Evolutionary conservation across 306 rosid genomes (phyloP).

Genomic region (Datisca glomerata): DNA sequence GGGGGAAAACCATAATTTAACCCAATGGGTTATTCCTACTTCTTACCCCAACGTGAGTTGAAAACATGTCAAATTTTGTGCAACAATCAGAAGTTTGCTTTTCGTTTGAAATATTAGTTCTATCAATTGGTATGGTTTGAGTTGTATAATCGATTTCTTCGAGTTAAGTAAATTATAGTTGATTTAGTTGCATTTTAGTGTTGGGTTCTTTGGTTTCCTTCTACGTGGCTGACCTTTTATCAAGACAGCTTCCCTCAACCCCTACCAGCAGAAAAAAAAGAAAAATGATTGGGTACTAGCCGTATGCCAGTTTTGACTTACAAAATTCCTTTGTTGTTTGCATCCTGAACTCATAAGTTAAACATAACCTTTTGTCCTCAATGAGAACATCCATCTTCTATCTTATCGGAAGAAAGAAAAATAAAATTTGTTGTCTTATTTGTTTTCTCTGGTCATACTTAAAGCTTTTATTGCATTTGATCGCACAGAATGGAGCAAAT

Average conservation of each 20-base stretch:
- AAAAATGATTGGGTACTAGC: too few species aligned
- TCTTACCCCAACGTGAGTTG: background rate
- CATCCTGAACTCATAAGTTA: too few species aligned
- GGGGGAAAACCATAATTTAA: too few species aligned
- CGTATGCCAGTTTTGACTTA: too few species aligned
- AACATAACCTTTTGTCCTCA: background rate
- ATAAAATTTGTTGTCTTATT: too few species aligned
- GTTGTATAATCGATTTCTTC: constrained; percentile 2
- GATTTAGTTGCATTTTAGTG: constrained; percentile 1
- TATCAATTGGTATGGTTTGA: too few species aligned
- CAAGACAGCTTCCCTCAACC: too few species aligned
- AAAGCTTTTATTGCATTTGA: constrained; percentile 18
- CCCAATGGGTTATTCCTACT: background rate
- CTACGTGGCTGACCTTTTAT: too few species aligned
- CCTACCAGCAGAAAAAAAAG: too few species aligned
- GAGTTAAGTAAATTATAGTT: background rate
- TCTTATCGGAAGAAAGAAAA: too few species aligned
- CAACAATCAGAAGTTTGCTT: background rate
- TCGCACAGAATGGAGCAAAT: constrained; percentile 57
- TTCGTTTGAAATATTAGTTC: background rate
- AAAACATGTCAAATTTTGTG: background rate
- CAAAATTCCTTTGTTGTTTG: too few species aligned
- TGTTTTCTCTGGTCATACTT: background rate
- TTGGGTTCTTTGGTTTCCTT: constrained; percentile 2
- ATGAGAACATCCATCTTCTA: too few species aligned